Base-by-base conservation (phyloP, 768 basidiomycete species). In the Amanita rimosa region DNA sequence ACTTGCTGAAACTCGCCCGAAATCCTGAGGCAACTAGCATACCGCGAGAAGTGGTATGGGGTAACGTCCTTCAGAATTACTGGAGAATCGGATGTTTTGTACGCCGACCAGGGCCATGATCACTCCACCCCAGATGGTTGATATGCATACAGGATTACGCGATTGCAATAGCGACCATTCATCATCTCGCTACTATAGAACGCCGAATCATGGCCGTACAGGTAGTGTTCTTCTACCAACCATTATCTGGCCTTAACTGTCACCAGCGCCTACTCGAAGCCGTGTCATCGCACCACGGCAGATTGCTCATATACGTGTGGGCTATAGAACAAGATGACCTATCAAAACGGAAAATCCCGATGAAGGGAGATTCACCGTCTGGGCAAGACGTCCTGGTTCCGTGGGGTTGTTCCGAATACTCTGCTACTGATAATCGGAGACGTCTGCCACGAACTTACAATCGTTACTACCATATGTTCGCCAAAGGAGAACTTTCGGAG, bases 401-500 rank as follows among this genome's bases (percentile, higher is more conserved):
- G 4, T 96, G 92, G 92, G 81, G 88, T 1, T 60, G 82, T 46
- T 66, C 76, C 2, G 70, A 67, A 57, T 52, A 51, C 49, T 42
- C 36, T 51, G 52, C 40, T 49, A 52, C 46, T 53, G 52, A 33
- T n/a, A 52, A 43, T 37, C 51, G 57, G 7, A 24, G 27, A 6
- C 10, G 13, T 44, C 11, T 21, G 50, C 62, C 64, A 43, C 67
- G 76, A 53, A 71, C 85, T 3, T 87, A 79, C 67, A 81, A 92
- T 60, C 76, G 96, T 48, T 99, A 96, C 61, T 99, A 99, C 61
- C 96, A 99, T 62, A 87, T 99, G 76, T 99, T 97, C 60, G 74
- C 79, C 0, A 68, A 78, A 37, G 87, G 83, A 16, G 96, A 99
- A 64, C 74, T 99, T 42, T 53, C 59, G 14, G 63, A 62, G 10